Evolutionary conservation across 2,329 filamentous ascomycete species (phyloP), one percentile per base, ranked within the genome.

Genomic region (Claviceps purpurea): DNA sequence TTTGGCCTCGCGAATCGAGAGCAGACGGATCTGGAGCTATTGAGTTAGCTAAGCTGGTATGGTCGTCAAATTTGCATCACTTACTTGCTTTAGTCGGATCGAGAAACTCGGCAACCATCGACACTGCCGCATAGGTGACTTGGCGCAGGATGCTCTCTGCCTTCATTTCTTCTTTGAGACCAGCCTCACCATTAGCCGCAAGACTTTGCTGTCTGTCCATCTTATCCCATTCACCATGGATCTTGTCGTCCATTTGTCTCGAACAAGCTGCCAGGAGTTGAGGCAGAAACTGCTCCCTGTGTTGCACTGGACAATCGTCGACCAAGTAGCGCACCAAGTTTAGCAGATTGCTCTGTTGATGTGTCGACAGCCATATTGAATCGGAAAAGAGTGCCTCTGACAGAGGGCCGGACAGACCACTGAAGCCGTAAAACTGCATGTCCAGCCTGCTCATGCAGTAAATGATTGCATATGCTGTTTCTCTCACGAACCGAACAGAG

Each of bases 151-250:
- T 94, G 62, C 91, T 97, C 66, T 98, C 93, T 6, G 88, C 84
- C 68, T 96, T 95, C 93, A 98, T 98, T 70, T 98, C 93, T 59
- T 96, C 89, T 1, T 87, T 87, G 50, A 98, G 71, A 54, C 63
- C 68, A n/a, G 87, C 87, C 52, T 90, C 88, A 20, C 84, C 83
- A 3, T 83, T 83, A 1, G 83, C 77, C 43, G 78, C 77, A 13
- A 81, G 71, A 20, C 71, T 72, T 58, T 85, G 77, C 56, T 80
- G 72, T 56, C 77, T 70, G 62, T 83, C 79, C 53, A 96, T 81
- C 57, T 81, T 80, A 55, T 84, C 80, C 93, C 93, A 98, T 65
- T 97, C 91, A 0, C 78, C 75, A 38, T 81, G 86, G 56, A 97
- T 87, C 69, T 97, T 97, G 42, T 76, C 73, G 63, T 97, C 89